phyloP scores from a whole-genome alignment of 331 rosid genomes.

The Spiraea crenata region DNA sequence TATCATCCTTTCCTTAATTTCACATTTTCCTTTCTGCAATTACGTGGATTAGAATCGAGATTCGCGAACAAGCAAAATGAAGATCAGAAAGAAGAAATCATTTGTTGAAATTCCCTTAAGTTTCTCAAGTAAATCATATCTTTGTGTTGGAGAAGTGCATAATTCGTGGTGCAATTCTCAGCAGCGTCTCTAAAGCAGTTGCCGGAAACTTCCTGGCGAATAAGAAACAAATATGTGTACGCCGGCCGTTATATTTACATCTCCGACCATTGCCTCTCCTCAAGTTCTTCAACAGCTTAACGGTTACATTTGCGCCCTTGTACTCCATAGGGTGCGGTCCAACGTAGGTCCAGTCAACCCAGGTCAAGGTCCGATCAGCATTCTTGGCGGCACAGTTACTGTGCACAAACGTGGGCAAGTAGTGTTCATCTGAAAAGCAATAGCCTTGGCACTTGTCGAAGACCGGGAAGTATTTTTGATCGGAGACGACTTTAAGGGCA shows the following conservation, averaged over 20 bases:
- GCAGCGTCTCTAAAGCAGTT: constrained; percentile 42
- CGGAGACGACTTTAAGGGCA: constrained; percentile 61
- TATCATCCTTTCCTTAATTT: background rate
- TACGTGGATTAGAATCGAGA: background rate
- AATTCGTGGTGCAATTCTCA: constrained; percentile 43
- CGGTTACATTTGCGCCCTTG: constrained; percentile 42
- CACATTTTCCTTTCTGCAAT: background rate
- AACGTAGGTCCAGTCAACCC: constrained; percentile 93
- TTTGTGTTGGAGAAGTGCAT: constrained; percentile 37
- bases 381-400: constrained; percentile 40
- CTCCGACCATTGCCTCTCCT: constrained; percentile 38
- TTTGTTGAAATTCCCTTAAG: no score
- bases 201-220: constrained; percentile 78
- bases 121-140: no score
- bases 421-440: constrained; percentile 81
- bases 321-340: constrained; percentile 70
- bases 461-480: constrained; percentile 39
- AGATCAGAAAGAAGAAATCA: no score
- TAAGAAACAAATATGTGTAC: constrained; percentile 49
- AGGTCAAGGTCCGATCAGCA: constrained; percentile 73
- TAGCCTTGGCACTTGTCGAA: constrained; percentile 37
- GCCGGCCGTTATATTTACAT: constrained; percentile 40
- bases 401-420: constrained; percentile 66
- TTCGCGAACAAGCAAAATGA: no score
- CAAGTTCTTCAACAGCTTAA: constrained; percentile 44